Evolutionary conservation across 176 grass and related monocot genomes (phyloP).

Genomic region (bread wheat (Triticum aestivum)): IWGSC_CS_RefSeq_v2.1 NC_057807.1:76259704-76260203

Average conservation of each 20-base stretch:
- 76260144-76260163: background rate
- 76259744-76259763: background rate
- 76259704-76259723: background rate
- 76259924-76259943: background rate
- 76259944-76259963: conserved; percentile 65
- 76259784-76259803: background rate
- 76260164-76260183: background rate
- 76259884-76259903: background rate
- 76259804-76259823: background rate
- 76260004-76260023: conserved; percentile 97
- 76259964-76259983: conserved; percentile 58
- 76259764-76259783: background rate
- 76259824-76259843: background rate
- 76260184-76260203: background rate
- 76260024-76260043: conserved; percentile 97
- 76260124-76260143: background rate
- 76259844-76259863: background rate
- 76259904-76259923: background rate
- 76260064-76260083: conserved; percentile 78
- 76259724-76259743: background rate
- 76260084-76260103: conserved; percentile 31
- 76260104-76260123: conserved; percentile 3
- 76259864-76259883: background rate
- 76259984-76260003: conserved; percentile 91
- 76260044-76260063: conserved; percentile 88